phyloP scores from a whole-genome alignment of 2,329 filamentous ascomycete genomes.

The Huntiella abstrusa region DNA sequence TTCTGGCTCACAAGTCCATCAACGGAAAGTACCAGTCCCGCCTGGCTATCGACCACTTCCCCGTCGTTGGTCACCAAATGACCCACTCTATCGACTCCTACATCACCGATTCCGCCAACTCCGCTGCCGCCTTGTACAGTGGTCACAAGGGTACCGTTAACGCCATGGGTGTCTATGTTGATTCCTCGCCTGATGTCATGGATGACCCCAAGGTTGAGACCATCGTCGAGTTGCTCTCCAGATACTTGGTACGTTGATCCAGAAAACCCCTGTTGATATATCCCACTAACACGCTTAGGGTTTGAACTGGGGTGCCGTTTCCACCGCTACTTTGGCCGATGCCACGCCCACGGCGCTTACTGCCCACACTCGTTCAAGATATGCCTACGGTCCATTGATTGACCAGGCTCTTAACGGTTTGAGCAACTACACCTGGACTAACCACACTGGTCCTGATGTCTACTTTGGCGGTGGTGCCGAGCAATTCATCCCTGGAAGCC shows the following conservation, averaged over 20 bases:
- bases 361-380: slow-evolving; percentile 52
- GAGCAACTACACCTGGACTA: slow-evolving; percentile 65
- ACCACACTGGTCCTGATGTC: slow-evolving; percentile 56
- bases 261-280: slow-evolving; percentile 11
- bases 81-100: slow-evolving; percentile 71
- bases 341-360: slow-evolving; percentile 62
- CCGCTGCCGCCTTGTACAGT: slow-evolving; percentile 60
- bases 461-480: slow-evolving; percentile 71
- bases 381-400: slow-evolving; percentile 51
- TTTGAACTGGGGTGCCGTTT: slow-evolving; percentile 46
- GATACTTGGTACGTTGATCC: slow-evolving; percentile 42
- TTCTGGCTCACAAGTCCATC: slow-evolving; percentile 64
- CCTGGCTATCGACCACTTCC: slow-evolving; percentile 66
- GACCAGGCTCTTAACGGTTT: slow-evolving; percentile 60
- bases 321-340: slow-evolving; percentile 66
- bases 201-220: slow-evolving; percentile 80
- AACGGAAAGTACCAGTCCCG: slow-evolving; percentile 67
- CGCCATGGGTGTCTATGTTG: slow-evolving; percentile 58
- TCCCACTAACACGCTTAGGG: slow-evolving; percentile 16
- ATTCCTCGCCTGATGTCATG: slow-evolving; percentile 52
- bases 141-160: slow-evolving; percentile 76
- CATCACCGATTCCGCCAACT: slow-evolving; percentile 78
- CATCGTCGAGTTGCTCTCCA: slow-evolving; percentile 58
- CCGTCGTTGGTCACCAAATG: slow-evolving; percentile 75
- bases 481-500: slow-evolving; percentile 49